Evolutionary conservation across 176 grass and related monocot species (phyloP).

Genomic region (Oryza glumipatula): DNA sequence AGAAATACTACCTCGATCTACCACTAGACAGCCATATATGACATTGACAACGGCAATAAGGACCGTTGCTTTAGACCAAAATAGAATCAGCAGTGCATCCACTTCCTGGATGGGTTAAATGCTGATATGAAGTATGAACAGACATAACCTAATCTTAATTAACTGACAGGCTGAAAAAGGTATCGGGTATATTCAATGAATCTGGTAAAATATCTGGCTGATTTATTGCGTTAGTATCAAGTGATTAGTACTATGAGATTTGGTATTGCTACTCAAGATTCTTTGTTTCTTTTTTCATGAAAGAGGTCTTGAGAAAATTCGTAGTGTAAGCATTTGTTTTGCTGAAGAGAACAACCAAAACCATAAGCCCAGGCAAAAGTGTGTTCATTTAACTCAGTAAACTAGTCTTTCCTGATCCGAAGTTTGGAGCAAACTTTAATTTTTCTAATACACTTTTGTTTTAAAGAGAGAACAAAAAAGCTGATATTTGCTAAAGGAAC

Average conservation of each 20-base stretch:
- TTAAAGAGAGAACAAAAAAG: background rate
- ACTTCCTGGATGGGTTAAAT: conserved; percentile 29
- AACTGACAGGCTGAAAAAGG: background rate
- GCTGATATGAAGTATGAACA: conserved; percentile 53
- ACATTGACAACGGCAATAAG: conserved; percentile 24
- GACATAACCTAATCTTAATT: conserved; percentile 1
- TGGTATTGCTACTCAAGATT: background rate
- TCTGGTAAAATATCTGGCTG: conserved; percentile 39
- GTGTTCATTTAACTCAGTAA: background rate
- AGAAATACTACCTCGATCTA: background rate
- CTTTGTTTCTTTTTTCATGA: background rate
- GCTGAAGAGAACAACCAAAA: background rate
- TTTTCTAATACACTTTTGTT: background rate
- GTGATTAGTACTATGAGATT: background rate
- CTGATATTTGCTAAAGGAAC: conserved; percentile 29
- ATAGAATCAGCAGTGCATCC: conserved; percentile 24
- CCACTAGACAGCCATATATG: conserved; percentile 7
- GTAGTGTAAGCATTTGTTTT: background rate
- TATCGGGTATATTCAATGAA: background rate
- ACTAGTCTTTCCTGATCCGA: background rate
- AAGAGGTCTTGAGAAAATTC: background rate
- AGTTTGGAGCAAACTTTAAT: background rate
- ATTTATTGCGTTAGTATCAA: background rate
- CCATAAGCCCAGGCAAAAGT: background rate
- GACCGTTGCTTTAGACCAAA: conserved; percentile 12